A percentile compares a stretch with the other conserved stretches of the same genome.
phyloP scores from a whole-genome alignment of 2,329 filamentous ascomycete species.

The Spiromastix sp. region DNA sequence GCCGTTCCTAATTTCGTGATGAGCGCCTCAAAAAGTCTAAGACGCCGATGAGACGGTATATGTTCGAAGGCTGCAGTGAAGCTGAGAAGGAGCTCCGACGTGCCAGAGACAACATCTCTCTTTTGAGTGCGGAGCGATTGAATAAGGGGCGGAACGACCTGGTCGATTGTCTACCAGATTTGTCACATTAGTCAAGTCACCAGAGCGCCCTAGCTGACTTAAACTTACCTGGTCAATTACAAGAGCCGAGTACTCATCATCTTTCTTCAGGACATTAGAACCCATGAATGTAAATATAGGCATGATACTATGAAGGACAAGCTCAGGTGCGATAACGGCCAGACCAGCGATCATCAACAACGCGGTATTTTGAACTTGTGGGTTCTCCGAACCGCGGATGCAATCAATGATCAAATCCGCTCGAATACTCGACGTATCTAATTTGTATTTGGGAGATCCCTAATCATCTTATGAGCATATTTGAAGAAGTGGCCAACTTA shows the following conservation, averaged over 20 bases:
- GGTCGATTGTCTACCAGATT: slow-evolving; percentile 61
- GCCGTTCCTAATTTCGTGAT: slow-evolving; percentile 74
- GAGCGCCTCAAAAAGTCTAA: slow-evolving; percentile 73
- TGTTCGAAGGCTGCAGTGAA: slow-evolving; percentile 96
- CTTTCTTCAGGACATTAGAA: slow-evolving; percentile 77
- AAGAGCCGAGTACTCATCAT: slow-evolving; percentile 92
- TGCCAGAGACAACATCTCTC: slow-evolving; percentile 67
- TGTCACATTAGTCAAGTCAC: slow-evolving; percentile 2
- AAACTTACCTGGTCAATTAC: slow-evolving; percentile 62
- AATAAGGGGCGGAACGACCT: slow-evolving; percentile 86
- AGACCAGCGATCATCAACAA: slow-evolving; percentile 79
- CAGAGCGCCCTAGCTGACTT: neutral
- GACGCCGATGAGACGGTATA: slow-evolving; percentile 75
- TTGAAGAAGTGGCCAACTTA: slow-evolving; percentile 7
- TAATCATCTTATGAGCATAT: slow-evolving; percentile 4
- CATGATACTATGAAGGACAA: slow-evolving; percentile 96
- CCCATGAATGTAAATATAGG: slow-evolving; percentile 99
- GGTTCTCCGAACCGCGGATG: slow-evolving; percentile 81
- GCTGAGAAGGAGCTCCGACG: slow-evolving; percentile 83
- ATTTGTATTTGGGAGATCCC: slow-evolving; percentile 33
- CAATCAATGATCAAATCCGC: slow-evolving; percentile 89
- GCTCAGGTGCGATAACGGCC: slow-evolving; percentile 76
- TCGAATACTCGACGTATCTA: slow-evolving; percentile 71
- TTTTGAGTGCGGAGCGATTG: slow-evolving; percentile 69
- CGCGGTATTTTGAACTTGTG: slow-evolving; percentile 86